Conservation (phyloP, 192 early-diverging fungal species). For the Rhizoclosmatium sp. region DNA sequence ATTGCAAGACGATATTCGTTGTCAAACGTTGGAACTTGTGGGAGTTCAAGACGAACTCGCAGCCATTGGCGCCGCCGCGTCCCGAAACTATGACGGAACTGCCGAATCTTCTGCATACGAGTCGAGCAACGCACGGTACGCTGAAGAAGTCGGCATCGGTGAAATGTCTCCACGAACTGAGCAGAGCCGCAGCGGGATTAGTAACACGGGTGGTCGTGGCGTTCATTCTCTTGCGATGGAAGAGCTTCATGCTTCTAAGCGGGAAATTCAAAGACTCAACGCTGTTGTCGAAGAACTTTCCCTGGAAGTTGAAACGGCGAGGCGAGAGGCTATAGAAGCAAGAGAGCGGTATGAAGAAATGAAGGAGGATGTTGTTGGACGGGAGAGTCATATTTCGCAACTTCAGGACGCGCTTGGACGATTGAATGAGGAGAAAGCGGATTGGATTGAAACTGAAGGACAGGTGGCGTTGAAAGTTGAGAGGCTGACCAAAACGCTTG, state of each 20-base stretch:
- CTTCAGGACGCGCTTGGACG: constrained; percentile 8
- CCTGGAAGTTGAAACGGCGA: not conserved
- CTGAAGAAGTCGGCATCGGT: not conserved
- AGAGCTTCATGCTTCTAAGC: constrained; percentile 28
- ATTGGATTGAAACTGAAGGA: constrained; percentile 1
- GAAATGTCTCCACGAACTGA: not conserved
- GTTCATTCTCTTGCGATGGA: not conserved
- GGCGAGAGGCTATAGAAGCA: not conserved
- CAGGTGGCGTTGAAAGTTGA: not conserved
- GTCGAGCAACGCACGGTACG: not conserved
- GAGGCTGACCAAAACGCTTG: not conserved
- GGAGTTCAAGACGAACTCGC: constrained; percentile 28
- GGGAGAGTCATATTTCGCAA: not conserved
- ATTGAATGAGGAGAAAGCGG: constrained; percentile 13
- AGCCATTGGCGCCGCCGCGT: not conserved
- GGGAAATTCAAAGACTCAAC: constrained; percentile 32
- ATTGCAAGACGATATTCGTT: constrained; percentile 57
- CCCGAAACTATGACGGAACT: constrained; percentile 18
- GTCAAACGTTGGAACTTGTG: constrained; percentile 42
- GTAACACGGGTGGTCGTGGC: not conserved
- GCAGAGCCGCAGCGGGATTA: not conserved
- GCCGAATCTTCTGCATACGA: not conserved
- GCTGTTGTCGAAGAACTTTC: constrained; percentile 24
- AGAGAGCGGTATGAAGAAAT: not conserved
- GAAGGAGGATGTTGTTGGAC: not conserved